Conservation (phyloP, 257 asterid species). For the Solanum paucissectum region DNA sequence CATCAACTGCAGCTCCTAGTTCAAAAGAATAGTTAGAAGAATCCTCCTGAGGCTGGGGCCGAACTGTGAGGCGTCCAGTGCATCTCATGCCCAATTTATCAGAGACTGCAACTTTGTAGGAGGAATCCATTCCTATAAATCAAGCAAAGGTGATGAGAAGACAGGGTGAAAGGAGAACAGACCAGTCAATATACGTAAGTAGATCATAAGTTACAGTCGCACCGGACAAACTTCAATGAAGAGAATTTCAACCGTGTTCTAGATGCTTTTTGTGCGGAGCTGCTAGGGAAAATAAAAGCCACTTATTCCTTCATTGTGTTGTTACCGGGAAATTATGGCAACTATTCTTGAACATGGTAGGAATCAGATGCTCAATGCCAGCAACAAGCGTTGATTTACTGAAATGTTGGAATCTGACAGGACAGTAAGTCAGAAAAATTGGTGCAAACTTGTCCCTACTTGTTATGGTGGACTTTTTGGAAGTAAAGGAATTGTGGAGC, state of each 20-base stretch:
- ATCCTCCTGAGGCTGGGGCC: neutral
- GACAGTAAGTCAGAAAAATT: neutral
- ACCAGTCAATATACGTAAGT: neutral
- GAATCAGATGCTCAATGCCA: neutral
- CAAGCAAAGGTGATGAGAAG: neutral
- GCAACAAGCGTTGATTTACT: neutral
- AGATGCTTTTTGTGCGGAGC: neutral
- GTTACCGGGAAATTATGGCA: neutral
- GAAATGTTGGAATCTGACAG: neutral
- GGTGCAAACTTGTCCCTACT: neutral
- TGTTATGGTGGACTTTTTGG: neutral
- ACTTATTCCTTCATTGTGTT: neutral
- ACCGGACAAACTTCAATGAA: neutral
- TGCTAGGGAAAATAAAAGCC: neutral
- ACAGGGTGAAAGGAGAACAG: neutral
- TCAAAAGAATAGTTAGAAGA: neutral
- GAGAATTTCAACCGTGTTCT: neutral
- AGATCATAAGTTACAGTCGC: neutral
- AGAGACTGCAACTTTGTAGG: conserved; percentile 28
- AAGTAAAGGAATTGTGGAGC: neutral
- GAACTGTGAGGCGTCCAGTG: neutral
- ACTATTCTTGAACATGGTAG: neutral
- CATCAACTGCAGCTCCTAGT: neutral
- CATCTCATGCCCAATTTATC: neutral
- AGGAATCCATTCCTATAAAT: conserved; percentile 39